Conservation (phyloP, 257 asterid species). For the Nicotiana noctiflora region DNA sequence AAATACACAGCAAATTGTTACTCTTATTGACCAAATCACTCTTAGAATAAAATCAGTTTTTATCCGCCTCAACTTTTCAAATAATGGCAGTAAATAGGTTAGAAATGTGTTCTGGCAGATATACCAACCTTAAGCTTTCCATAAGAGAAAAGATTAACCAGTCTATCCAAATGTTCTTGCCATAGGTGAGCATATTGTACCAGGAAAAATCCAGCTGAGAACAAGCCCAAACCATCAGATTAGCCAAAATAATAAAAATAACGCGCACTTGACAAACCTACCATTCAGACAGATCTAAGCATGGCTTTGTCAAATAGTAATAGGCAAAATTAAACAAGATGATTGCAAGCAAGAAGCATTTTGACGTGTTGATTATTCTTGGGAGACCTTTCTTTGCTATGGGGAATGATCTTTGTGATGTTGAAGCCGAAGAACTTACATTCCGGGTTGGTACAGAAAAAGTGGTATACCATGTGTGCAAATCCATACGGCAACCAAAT, state of each 20-base stretch:
- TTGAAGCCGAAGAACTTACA: no score
- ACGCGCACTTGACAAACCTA: neutral
- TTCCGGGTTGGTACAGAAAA: no score
- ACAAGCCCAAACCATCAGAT: conserved; percentile 17
- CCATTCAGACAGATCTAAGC: neutral
- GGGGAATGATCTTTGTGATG: no score
- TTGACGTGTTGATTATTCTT: no score
- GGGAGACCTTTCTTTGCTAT: no score
- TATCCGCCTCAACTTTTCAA: neutral
- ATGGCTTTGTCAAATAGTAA: neutral
- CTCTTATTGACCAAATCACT: neutral
- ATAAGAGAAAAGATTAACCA: conserved; percentile 47
- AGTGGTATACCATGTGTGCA: no score
- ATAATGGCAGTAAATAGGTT: neutral
- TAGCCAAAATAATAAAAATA: neutral
- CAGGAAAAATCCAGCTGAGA: conserved; percentile 81
- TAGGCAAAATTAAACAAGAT: neutral
- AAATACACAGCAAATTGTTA: neutral
- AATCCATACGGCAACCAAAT: no score
- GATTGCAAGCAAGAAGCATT: neutral
- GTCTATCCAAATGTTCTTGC: conserved; percentile 83
- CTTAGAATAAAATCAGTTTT: neutral
- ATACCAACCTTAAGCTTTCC: conserved; percentile 75
- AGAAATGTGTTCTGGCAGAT: neutral
- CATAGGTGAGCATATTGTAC: conserved; percentile 74